Base-by-base conservation (phyloP, 108 stramenopile genomes). In the Schizochytrium sp. region DNA sequence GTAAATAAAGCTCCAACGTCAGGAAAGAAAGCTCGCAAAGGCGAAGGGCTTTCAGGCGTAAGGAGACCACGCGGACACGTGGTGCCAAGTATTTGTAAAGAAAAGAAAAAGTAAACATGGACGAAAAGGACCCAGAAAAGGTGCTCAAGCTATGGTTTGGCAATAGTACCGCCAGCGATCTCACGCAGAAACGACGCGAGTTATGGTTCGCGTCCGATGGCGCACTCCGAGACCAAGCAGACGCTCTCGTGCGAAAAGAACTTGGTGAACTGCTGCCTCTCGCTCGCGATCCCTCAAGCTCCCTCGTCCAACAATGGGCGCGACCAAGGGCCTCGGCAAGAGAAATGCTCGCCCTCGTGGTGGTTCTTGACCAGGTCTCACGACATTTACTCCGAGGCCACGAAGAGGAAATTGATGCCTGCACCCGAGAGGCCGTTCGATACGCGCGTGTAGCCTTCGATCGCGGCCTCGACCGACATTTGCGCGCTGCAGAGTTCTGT, bases 351-450 rank as follows among this genome's bases (percentile, higher is more conserved):
- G 91, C 93, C 10, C 72, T 93, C 19, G 89, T 93, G 58, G 23
- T 93, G 19, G 88, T 93, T 51, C 83, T 93, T 5, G 93, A 93
- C 47, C 93, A 93, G 55, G 91, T 93, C 41, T 89, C 93, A 44
- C 53, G 93, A 60, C 93, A 93, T 47, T 19, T 92, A 8, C 91
- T 72, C 58, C 91, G 93, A 10, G 88, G n/a, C 41, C 14, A 34
- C 14, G 60, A 87, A 28, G 87, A 59, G 58, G 57, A 87, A 6
- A 23, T 83, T 23, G 51, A 83, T 34, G 48, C 45, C 14, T 83
- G 76, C 76, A 83, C 76, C 19, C n/a, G 45, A 12, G 51, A 83
- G 51, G 76, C 76, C 28, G 76, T 83, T 6, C 19, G 51, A 34
- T 53, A 53, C 51, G 45, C 25, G 48, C 51, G 12, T 12, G 12